A percentile compares a stretch with the other conserved stretches of the same genome.
These are phyloP conservation scores for Ophiostoma ips DNA, from an alignment of 2,329 filamentous ascomycete species.

Conservation along the genomic window DNA sequence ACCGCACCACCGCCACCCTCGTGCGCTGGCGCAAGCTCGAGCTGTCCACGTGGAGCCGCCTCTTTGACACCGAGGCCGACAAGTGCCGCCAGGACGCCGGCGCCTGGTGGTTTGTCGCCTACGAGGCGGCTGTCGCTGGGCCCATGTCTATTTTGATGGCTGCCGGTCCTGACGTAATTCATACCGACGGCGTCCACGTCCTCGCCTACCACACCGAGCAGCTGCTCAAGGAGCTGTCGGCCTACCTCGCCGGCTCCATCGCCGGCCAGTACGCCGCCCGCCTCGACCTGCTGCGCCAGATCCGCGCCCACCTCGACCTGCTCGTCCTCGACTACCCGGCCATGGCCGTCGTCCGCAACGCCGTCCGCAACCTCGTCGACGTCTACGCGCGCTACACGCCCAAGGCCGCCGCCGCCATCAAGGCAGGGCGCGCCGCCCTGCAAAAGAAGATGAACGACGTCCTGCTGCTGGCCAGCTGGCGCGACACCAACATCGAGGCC, in stretches of 20 bases:
- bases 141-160: constrained; percentile 49
- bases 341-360: constrained; percentile 44
- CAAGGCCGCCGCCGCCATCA: constrained; percentile 49
- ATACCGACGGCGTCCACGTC: not conserved
- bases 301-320: constrained; percentile 50
- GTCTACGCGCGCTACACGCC: constrained; percentile 62
- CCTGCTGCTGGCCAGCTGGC: constrained; percentile 91
- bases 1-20: constrained; percentile 65
- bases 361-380: constrained; percentile 61
- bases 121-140: constrained; percentile 71
- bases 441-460: constrained; percentile 90
- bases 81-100: constrained; percentile 66
- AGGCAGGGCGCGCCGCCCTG: constrained; percentile 54
- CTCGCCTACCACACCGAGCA: constrained; percentile 50
- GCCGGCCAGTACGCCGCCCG: constrained; percentile 69
- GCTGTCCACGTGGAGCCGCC: constrained; percentile 75
- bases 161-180: constrained; percentile 31
- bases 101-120: constrained; percentile 94
- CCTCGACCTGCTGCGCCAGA: constrained; percentile 52
- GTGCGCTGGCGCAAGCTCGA: constrained; percentile 86
- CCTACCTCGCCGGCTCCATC: constrained; percentile 66
- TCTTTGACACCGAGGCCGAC: constrained; percentile 72
- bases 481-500: constrained; percentile 87
- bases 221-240: constrained; percentile 61
- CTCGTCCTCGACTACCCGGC: constrained; percentile 44